Conservation (phyloP, 2,329 filamentous ascomycete genomes). For the Magnaporthiopsis incrustans region DNA sequence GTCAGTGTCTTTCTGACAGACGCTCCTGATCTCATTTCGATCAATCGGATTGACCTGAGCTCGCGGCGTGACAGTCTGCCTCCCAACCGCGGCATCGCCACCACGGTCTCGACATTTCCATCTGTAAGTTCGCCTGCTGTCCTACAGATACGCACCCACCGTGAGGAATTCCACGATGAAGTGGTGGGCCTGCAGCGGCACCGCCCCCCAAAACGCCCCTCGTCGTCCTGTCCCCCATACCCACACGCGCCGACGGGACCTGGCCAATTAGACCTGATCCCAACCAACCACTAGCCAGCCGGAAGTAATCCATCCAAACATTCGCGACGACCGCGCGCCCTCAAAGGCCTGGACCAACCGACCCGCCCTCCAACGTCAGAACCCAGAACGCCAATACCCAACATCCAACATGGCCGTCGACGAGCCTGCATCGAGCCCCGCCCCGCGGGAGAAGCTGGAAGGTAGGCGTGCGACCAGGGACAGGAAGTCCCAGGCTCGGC, state of each 20-base stretch:
- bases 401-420: constrained; percentile 5
- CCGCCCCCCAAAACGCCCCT: not conserved
- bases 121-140: not conserved
- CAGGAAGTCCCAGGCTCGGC: constrained; percentile 6
- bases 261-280: not conserved
- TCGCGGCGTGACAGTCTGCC: not conserved
- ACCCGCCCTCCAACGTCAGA: not conserved
- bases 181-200: not conserved
- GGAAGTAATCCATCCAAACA: not conserved
- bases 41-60: not conserved
- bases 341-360: not conserved
- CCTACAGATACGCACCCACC: too few relatives aligned
- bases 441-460: constrained; percentile 65
- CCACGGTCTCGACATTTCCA: not conserved
- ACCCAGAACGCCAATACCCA: not conserved
- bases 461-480: constrained; percentile 36
- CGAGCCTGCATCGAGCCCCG: constrained; percentile 4
- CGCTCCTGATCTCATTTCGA: not conserved
- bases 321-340: not conserved
- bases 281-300: constrained; percentile 1
- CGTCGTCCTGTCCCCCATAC: not conserved
- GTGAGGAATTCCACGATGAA: too few relatives aligned
- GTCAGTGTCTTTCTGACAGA: not conserved
- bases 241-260: not conserved
- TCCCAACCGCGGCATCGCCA: not conserved